Evolutionary conservation across 1,284 basidiomycete species (phyloP), one percentile per base, ranked within the genome.

Genomic region (Sphagnurus paluster): DNA sequence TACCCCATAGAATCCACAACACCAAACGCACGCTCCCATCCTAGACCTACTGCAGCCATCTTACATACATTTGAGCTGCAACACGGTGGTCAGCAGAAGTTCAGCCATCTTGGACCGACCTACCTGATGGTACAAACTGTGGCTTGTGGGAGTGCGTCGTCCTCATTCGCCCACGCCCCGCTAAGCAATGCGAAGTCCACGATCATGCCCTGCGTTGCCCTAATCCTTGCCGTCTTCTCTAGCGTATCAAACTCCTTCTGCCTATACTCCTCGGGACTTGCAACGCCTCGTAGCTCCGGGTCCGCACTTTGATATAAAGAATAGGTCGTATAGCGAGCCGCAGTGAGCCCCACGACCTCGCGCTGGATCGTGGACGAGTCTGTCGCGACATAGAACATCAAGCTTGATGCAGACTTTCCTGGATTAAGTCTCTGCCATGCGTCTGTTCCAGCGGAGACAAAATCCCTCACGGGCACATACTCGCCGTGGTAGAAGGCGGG

Each of bases 11-110:
- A 58, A 48, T 72, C 69, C 13, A 77, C 70, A 19, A 64, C 56
- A 0, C 80, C 81, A 54, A 86, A 85, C 0, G 83, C 78, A n/a
- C 69, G 66, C 5, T 77, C 71, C 79, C 82, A 87, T 5, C 80
- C 82, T 11, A 84, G 60, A 3, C 76, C 82, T 24, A 84, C 65
- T 2, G 81, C 81, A 20, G 80, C 67, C 45, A 83, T 53, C 45
- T 70, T 75, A 60, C 84, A 86, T 2, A 82, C 63, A 46, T 76
- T 80, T 4, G 83, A 86, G 47, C 84, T 87, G 54, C 11, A n/a
- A 19, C 45, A 44, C 17, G 42, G 21, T 40, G 10, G 24, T 55
- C n/a, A 50, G 21, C 25, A 20, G 26, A 26, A 6, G 39, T n/a
- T 32, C 34, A 14, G 13, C 13, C 1, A 25, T 17, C 7, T 44